A percentile compares a stretch with the other conserved stretches of the same genome.
These are phyloP conservation scores for Volvox reticuliferus DNA, from an alignment of 139 green algal genomes.

Conservation along the genomic window DNA sequence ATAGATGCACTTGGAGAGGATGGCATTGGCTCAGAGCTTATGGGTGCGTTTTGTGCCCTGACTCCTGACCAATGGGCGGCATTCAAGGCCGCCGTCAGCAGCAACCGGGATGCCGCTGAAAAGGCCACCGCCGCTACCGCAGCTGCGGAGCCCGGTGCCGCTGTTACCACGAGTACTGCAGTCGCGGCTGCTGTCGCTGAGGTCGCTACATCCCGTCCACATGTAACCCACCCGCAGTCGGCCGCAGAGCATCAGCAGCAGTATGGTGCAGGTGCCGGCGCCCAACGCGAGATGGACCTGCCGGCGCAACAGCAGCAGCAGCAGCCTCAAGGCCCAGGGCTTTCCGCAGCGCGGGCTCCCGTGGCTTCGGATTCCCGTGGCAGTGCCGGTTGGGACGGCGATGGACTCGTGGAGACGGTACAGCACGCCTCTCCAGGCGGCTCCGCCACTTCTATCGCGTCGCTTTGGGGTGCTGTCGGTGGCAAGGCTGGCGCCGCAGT, in stretches of 20 bases:
- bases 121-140: too few relatives aligned
- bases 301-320: too few relatives aligned
- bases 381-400: neutral
- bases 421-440: neutral
- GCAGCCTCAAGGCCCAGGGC: neutral
- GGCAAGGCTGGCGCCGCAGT: neutral
- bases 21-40: neutral
- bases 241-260: too few relatives aligned
- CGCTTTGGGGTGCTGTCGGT: neutral
- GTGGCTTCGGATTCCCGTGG: neutral
- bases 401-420: neutral
- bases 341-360: neutral
- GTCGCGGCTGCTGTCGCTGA: neutral
- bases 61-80: slow-evolving; percentile 14
- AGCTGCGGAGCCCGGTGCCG: too few relatives aligned
- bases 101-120: too few relatives aligned
- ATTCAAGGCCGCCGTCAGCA: neutral
- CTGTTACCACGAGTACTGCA: neutral
- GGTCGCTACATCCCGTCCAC: neutral
- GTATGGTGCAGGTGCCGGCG: too few relatives aligned
- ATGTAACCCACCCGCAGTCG: too few relatives aligned
- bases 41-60: slow-evolving; percentile 14
- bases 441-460: slow-evolving; percentile 3
- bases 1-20: neutral
- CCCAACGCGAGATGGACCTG: too few relatives aligned